Evolutionary conservation across 1,139 yeast genomes (phyloP).

Genomic region (Geotrichum carabidarum): DNA sequence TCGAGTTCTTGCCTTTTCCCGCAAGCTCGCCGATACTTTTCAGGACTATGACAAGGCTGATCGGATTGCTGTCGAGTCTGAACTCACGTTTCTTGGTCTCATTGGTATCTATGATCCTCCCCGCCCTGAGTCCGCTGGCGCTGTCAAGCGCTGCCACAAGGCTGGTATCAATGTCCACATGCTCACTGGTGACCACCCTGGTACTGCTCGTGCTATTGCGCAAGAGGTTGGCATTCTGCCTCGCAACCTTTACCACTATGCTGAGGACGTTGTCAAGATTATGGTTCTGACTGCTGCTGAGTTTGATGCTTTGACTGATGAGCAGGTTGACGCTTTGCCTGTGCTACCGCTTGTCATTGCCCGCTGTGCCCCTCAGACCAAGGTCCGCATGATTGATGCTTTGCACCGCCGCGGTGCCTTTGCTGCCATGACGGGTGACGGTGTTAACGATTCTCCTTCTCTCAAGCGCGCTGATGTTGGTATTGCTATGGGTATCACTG

Average conservation of each 20-base stretch:
- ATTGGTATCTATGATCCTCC: conserved; percentile 85
- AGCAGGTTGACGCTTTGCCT: conserved; percentile 61
- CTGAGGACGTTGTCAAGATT: conserved; percentile 54
- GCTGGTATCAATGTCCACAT: conserved; percentile 81
- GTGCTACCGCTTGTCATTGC: conserved; percentile 76
- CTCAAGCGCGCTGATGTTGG: conserved; percentile 79
- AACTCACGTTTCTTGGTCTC: conserved; percentile 58
- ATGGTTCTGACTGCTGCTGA: conserved; percentile 77
- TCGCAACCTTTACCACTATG: conserved; percentile 56
- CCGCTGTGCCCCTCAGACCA: conserved; percentile 80
- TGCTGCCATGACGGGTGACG: conserved; percentile 87
- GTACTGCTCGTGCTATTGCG: conserved; percentile 78
- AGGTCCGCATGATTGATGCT: conserved; percentile 79
- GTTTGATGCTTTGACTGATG: conserved; percentile 60
- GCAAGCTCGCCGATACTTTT: conserved; percentile 18
- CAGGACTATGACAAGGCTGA: conserved; percentile 33
- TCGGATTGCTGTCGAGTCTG: conserved; percentile 53
- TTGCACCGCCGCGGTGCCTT: conserved; percentile 65
- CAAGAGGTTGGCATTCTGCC: conserved; percentile 84
- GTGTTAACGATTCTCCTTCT: conserved; percentile 80
- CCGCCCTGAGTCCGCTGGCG: conserved; percentile 61
- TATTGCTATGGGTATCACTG: conserved; percentile 81
- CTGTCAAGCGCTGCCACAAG: conserved; percentile 62
- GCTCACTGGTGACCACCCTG: conserved; percentile 84
- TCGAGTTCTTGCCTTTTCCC: conserved; percentile 68